phyloP scores from a whole-genome alignment of 208 protist genomes.

The Acanthamoeba triangularis region DNA sequence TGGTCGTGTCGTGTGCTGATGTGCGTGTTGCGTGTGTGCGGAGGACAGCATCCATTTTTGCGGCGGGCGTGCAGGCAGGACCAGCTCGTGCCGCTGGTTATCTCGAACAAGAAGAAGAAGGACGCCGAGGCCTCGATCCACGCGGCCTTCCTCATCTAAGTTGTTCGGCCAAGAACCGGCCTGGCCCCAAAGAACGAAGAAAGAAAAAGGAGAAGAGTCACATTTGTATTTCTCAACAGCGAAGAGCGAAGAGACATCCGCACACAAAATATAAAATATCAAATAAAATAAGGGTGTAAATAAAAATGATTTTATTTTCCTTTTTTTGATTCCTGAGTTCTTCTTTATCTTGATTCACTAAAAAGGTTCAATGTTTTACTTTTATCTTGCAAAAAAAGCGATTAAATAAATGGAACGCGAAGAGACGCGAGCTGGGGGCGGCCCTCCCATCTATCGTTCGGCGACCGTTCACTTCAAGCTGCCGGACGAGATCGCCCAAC shows the following conservation, averaged over 20 bases:
- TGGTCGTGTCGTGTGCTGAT: too few species aligned
- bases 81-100: conserved; percentile 28
- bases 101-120: conserved; percentile 43
- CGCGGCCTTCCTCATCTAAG: conserved; percentile 9
- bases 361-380: too few species aligned
- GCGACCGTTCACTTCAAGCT: conserved; percentile 28
- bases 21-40: background rate
- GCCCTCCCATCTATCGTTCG: background rate
- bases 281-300: too few species aligned
- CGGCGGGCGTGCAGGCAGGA: conserved; percentile 23
- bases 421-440: background rate
- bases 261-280: too few species aligned
- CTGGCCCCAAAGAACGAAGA: background rate
- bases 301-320: too few species aligned
- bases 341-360: background rate
- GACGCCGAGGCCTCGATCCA: conserved; percentile 17
- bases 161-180: too few species aligned
- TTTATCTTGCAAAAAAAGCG: too few species aligned
- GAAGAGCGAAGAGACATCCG: too few species aligned
- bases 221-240: too few species aligned
- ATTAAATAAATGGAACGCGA: background rate
- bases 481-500: background rate
- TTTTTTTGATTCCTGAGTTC: too few species aligned
- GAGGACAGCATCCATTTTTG: conserved; percentile 62
- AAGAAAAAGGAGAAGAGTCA: background rate